A percentile compares a stretch with the other conserved stretches of the same genome.
These are phyloP conservation scores for Arthrobotrys iridis DNA, from an alignment of 2,329 filamentous ascomycete species.

Conservation along the genomic window DNA sequence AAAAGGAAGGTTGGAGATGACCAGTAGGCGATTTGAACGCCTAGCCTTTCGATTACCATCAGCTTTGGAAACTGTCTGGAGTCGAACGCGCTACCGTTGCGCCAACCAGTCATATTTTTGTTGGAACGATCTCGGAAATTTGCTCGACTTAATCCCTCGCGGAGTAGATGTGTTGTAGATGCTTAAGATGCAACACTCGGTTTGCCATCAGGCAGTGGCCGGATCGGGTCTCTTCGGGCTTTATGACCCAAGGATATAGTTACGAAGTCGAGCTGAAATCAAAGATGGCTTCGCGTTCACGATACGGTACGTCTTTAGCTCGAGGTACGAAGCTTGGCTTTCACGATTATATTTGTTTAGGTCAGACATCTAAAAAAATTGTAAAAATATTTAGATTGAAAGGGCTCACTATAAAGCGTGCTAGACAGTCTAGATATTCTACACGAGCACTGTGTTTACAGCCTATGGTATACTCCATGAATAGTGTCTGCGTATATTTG, in stretches of 20 bases:
- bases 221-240: background rate
- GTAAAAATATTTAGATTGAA: no score
- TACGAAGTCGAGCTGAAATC: no score
- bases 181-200: background rate
- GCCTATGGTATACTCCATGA: no score
- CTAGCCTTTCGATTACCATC: conserved; percentile 56
- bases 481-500: no score
- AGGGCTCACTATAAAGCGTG: no score
- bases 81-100: conserved; percentile 58
- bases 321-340: no score
- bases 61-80: conserved; percentile 51
- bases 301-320: no score
- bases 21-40: conserved; percentile 57
- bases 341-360: no score
- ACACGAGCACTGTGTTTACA: no score
- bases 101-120: conserved; percentile 53
- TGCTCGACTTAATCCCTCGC: background rate
- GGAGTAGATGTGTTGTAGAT: background rate
- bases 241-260: background rate
- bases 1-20: conserved; percentile 41
- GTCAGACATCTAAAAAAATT: no score
- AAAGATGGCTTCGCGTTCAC: no score
- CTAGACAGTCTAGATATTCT: no score
- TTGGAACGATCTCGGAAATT: background rate
- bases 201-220: background rate